A percentile compares a stretch with the other conserved stretches of the same genome.
These are phyloP conservation scores for Remersonia thermophila DNA, from an alignment of 2,329 filamentous ascomycete species.

Conservation along the genomic window DNA sequence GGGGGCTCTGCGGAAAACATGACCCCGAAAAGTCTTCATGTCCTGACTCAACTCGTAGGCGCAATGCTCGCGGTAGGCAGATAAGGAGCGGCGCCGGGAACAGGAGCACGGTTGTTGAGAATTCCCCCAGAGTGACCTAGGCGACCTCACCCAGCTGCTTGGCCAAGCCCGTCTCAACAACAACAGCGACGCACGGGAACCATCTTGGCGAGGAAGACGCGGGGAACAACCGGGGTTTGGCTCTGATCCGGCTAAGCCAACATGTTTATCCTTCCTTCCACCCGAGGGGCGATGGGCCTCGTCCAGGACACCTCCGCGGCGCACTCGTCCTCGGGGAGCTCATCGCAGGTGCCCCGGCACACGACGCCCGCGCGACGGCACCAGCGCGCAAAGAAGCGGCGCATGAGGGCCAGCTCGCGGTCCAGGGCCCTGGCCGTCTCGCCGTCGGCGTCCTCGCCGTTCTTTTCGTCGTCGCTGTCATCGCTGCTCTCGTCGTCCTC, in stretches of 20 bases:
- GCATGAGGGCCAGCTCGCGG: slow-evolving; percentile 49
- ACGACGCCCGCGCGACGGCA: slow-evolving; percentile 50
- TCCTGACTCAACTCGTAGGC: no score
- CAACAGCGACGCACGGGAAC: no score
- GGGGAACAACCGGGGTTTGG: no score
- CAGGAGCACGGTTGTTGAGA: no score
- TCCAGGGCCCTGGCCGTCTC: slow-evolving; percentile 33
- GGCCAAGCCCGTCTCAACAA: no score
- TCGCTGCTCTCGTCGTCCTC: slow-evolving; percentile 19
- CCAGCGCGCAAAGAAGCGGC: slow-evolving; percentile 63
- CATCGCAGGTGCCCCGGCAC: slow-evolving; percentile 37
- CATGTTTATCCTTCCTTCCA: slow-evolving; percentile 63
- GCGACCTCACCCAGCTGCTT: no score
- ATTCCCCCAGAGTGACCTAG: no score
- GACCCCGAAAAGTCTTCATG: no score
- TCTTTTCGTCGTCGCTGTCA: slow-evolving; percentile 11
- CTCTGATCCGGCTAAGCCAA: slow-evolving; percentile 13
- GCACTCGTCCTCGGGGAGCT: slow-evolving; percentile 45
- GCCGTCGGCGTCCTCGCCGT: slow-evolving; percentile 22
- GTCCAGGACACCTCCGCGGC: slow-evolving; percentile 57
- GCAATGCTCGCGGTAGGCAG: no score
- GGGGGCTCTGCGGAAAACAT: no score
- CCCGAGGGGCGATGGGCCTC: slow-evolving; percentile 59
- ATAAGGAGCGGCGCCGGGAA: no score
- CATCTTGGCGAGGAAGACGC: no score